Evolutionary conservation across 208 protist genomes (phyloP).

Genomic region (Angomonas ambiguus): DNA sequence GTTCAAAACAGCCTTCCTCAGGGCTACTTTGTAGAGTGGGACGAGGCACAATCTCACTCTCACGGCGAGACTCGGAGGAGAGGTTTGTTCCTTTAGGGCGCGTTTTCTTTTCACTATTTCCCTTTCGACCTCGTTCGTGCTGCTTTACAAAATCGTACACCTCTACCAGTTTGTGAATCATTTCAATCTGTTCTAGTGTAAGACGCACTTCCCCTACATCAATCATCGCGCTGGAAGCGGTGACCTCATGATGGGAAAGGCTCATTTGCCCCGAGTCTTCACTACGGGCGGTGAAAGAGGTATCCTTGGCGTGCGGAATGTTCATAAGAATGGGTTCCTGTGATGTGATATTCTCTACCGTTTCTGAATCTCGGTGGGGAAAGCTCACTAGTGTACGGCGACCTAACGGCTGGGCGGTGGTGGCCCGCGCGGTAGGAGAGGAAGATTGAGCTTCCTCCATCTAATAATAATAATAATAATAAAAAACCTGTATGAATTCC

Average conservation of each 20-base stretch:
- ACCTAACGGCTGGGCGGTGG: constrained; percentile 4
- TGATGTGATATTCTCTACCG: neutral
- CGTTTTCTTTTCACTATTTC: neutral
- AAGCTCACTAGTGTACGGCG: neutral
- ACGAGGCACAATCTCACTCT: neutral
- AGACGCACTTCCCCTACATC: constrained; percentile 2
- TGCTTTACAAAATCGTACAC: constrained; percentile 31
- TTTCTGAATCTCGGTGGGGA: neutral
- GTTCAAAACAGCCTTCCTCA: neutral
- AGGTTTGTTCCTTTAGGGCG: neutral
- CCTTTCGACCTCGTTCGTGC: neutral
- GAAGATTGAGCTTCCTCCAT: neutral
- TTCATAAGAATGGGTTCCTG: neutral
- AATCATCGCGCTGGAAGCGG: neutral
- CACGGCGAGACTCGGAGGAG: neutral
- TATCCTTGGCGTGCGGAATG: neutral
- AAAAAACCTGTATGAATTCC: neutral
- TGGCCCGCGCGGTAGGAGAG: constrained; percentile 1
- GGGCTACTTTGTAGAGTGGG: neutral
- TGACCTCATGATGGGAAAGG: neutral
- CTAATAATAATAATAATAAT: neutral
- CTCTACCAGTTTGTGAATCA: constrained; percentile 30
- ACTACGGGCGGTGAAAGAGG: neutral
- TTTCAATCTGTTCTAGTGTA: constrained; percentile 18
- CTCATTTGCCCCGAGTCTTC: neutral